Percentiles rank a stretch among this genome's conserved stretches.
Conservation (phyloP, 2,329 filamentous ascomycete genomes). For the Beauveria brongniartii region DNA sequence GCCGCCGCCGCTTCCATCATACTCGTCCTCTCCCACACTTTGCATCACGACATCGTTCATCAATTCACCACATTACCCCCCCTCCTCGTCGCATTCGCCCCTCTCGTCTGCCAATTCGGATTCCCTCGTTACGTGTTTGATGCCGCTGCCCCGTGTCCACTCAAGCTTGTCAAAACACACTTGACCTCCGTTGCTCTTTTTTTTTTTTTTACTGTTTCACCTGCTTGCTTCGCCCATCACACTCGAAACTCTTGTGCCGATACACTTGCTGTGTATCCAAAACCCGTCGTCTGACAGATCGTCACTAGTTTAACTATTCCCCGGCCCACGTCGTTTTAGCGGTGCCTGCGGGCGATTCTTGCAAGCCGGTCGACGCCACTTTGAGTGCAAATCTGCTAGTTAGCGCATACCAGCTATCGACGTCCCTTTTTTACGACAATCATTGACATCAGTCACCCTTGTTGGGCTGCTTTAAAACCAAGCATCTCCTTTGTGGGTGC, state of each 20-base stretch:
- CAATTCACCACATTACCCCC: neutral
- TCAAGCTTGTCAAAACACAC: neutral
- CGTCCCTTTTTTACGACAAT: neutral
- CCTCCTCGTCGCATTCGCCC: neutral
- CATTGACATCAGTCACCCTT: conserved; percentile 1
- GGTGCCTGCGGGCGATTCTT: neutral
- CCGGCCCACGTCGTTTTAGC: neutral
- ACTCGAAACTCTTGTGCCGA: conserved; percentile 5
- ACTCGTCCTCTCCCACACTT: neutral
- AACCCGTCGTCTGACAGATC: conserved; percentile 11
- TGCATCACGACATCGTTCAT: neutral
- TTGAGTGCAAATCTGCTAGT: conserved; percentile 1
- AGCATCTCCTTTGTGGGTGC: neutral
- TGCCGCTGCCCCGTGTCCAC: neutral
- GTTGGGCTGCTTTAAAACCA: neutral
- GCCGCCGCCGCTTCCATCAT: too few species aligned
- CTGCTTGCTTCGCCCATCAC: neutral
- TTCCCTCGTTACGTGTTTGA: neutral
- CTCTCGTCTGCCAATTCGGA: neutral
- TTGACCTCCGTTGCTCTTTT: neutral
- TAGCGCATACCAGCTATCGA: conserved; percentile 1
- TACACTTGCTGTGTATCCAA: conserved; percentile 1
- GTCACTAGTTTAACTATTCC: conserved; percentile 1
- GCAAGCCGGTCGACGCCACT: conserved; percentile 10
- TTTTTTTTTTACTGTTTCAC: neutral